Base-by-base conservation (phyloP, 2,329 filamentous ascomycete genomes). In the Phialocephala subalpina region DNA sequence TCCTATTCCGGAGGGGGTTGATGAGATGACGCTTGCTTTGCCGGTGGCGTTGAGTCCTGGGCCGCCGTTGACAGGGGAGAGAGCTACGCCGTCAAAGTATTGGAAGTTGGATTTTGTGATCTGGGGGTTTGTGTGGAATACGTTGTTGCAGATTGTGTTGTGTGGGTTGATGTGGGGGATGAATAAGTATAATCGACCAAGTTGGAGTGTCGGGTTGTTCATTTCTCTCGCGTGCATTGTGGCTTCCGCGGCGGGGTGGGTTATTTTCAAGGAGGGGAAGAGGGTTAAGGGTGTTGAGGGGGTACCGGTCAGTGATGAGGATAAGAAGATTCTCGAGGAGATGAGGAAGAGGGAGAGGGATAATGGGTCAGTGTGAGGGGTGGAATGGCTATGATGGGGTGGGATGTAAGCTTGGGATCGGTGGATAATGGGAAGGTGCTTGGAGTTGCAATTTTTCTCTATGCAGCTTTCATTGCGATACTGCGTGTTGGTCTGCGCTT, bases 81-180 rank as follows among this genome's bases (percentile, higher is more conserved):
- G 90, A 4, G 91, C 91, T 0, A 83, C 84, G 2, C 84, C 90
- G 1, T 92, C 90, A 0, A 78, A 78, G 42, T 73, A 84, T 9
- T 94, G 92, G 91, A 93, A 91, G 77, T 80, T 96, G 76, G 91
- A 94, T 70, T 87, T 90, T 60, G 87, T 94, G 36, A 83, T 96
- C 35, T 93, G 90, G 89, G 84, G 89, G 74, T 93, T 92, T 77
- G 84, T 93, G 4, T 83, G 82, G 80, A 96, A 97, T 74, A 95
- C 92, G 0, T 83, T 93, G 57, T 83, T 95, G 55, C 93, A 97
- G 76, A 83, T 84, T 49, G 83, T 87, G 14, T 82, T 97, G 3
- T 90, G 87, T n/a, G 89, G 86, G 3, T 90, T 93, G 79, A 96
- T 97, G 92, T 96, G 92, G 91, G 88, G 86, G 1, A 83, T 91